Evolutionary conservation across 768 basidiomycete species (phyloP), one percentile per base, ranked within the genome.

Genomic region (Kwoniella europaea): DNA sequence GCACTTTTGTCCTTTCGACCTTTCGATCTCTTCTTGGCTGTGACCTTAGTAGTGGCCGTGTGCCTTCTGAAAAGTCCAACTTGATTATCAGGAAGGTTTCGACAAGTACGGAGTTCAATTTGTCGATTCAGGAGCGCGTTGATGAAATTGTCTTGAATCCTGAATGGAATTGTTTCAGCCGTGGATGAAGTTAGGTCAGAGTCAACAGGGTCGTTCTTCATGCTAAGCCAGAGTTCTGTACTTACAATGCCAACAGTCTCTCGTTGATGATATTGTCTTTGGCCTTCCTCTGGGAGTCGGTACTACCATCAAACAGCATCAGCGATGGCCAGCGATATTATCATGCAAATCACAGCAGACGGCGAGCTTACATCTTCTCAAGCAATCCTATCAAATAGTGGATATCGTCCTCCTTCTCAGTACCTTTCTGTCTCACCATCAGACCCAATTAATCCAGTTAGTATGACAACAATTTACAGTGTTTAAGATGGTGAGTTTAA

Each of bases 71-170:
- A 61, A 7, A 61, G 42, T 22, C 59, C 59, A 10, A 61, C 42
- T 44, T 61, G 59, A 20, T 35, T 35, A n/a, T 44, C 42, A 13
- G 46, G 12, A 4, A 61, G 42, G 15, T 27, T 9, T 10, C 15
- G 18, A 44, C 59, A 61, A 12, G 59, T 43, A 15, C 59, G 59
- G 16, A 61, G 42, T 46, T 61, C 59, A 15, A 61, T 44, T 9
- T 61, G 15, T 7, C 29, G 15, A 22, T 61, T 61, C 3, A 61
- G 22, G 10, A 43, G 13, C 0, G 59, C 59, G 42, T 43, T 22
- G 15, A 42, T 10, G 42, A 61, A 61, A 22, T 43, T 22, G 9
- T 16, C 22, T 22, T 61, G 35, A 41, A 61, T 15, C 13, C 59
- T 61, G 13, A 10, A n/a, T 42, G 4, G 15, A 27, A 7, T 35